Conservation (phyloP, 2,329 filamentous ascomycete genomes). For the Pyricularia sp. region DNA sequence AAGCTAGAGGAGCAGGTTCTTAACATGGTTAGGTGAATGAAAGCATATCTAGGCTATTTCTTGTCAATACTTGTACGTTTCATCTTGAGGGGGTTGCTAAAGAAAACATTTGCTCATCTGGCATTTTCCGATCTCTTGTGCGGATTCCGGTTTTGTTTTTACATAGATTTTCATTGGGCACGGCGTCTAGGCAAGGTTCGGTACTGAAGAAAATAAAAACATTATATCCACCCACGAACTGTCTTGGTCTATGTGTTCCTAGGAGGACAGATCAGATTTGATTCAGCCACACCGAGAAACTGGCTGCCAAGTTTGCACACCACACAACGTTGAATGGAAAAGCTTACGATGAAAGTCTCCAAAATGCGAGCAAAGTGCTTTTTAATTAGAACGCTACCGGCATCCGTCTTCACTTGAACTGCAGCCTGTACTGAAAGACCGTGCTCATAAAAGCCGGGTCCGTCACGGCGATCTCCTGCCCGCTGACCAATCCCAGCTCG, state of each 20-base stretch:
- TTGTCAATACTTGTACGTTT: slow-evolving; percentile 10
- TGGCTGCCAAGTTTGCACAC: background rate
- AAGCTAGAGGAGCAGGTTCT: slow-evolving; percentile 62
- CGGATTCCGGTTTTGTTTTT: background rate
- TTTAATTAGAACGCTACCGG: background rate
- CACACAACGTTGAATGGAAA: background rate
- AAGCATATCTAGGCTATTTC: slow-evolving; percentile 4
- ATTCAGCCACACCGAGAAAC: background rate
- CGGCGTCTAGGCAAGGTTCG: slow-evolving; percentile 2
- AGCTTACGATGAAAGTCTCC: background rate
- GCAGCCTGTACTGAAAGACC: slow-evolving; percentile 49
- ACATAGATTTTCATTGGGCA: background rate
- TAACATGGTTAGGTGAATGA: slow-evolving; percentile 45
- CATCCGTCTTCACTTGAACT: slow-evolving; percentile 26
- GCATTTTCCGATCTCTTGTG: background rate
- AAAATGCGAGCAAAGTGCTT: background rate
- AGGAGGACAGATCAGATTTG: background rate
- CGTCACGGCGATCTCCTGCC: slow-evolving; percentile 84
- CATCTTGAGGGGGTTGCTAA: background rate
- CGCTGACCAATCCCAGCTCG: slow-evolving; percentile 63
- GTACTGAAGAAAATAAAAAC: background rate
- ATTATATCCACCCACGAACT: background rate
- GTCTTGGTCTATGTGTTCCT: background rate
- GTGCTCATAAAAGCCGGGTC: slow-evolving; percentile 81
- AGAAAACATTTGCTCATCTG: background rate